These are phyloP conservation scores for Paulownia fortunei DNA, from an alignment of 257 asterid species.

Conservation along the genomic window DNA sequence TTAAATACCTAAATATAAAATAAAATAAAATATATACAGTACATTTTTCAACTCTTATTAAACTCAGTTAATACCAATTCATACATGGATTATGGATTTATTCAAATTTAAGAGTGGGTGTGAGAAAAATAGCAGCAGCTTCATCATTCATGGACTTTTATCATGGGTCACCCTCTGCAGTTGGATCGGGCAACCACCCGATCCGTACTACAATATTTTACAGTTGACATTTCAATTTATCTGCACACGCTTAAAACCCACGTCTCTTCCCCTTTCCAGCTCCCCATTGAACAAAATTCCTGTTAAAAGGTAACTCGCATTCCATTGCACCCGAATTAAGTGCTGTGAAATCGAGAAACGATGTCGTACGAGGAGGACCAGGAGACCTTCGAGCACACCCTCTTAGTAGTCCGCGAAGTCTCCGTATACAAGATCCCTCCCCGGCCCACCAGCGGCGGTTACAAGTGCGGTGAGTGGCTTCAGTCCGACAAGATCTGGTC, in stretches of 20 bases:
- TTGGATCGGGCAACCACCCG: background rate
- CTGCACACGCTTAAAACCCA: slow-evolving; percentile 39
- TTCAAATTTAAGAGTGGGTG: too few relatives aligned
- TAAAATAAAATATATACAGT: too few relatives aligned
- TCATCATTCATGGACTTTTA: background rate
- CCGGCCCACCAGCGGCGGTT: slow-evolving; percentile 95
- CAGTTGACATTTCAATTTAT: slow-evolving; percentile 28
- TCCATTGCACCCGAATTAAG: background rate
- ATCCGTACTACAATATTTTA: background rate
- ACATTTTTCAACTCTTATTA: too few relatives aligned
- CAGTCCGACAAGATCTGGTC: slow-evolving; percentile 99
- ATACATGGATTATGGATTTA: too few relatives aligned
- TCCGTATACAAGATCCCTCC: slow-evolving; percentile 95
- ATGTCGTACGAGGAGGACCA: slow-evolving; percentile 87
- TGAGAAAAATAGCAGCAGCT: too few relatives aligned
- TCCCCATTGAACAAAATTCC: slow-evolving; percentile 3
- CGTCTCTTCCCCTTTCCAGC: slow-evolving; percentile 33
- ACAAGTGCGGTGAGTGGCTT: slow-evolving; percentile 98
- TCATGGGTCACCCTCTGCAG: background rate
- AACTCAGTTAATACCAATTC: too few relatives aligned
- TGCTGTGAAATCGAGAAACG: slow-evolving; percentile 22
- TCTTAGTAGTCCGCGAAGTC: slow-evolving; percentile 95
- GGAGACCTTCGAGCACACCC: slow-evolving; percentile 92
- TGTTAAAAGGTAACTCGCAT: background rate
- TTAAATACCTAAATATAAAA: too few relatives aligned